Percentiles rank a stretch among this genome's conserved stretches.
Evolutionary conservation across 345 rosid genomes (phyloP).

Genomic region (Anastatica hierochuntica): DNA sequence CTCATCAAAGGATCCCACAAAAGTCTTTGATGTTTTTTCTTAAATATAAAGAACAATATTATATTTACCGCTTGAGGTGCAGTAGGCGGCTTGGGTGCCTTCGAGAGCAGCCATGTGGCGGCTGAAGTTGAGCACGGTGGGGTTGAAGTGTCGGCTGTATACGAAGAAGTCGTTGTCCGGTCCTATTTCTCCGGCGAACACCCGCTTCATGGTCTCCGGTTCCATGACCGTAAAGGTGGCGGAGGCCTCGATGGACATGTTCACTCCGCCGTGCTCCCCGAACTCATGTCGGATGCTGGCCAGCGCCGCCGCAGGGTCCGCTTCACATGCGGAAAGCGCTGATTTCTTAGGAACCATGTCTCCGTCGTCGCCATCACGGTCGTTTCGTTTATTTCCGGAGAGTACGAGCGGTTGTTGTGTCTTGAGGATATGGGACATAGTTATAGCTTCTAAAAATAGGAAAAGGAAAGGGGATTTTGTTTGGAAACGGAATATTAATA

Average conservation of each 20-base stretch:
- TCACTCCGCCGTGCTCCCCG: slow-evolving; percentile 97
- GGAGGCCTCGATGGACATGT: slow-evolving; percentile 99
- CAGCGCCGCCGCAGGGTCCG: slow-evolving; percentile 71
- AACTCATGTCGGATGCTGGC: slow-evolving; percentile 79
- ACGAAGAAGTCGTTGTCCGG: slow-evolving; percentile 91
- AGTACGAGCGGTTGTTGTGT: slow-evolving; percentile 22
- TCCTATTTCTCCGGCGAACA: slow-evolving; percentile 94
- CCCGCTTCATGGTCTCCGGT: slow-evolving; percentile 82
- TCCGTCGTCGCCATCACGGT: slow-evolving; percentile 33
- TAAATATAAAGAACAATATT: not conserved
- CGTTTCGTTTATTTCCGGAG: slow-evolving; percentile 46
- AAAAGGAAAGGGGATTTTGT: no score
- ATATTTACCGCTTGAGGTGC: slow-evolving; percentile 82
- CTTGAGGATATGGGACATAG: slow-evolving; percentile 37
- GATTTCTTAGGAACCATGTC: slow-evolving; percentile 43
- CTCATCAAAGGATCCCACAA: not conserved
- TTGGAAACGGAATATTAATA: not conserved
- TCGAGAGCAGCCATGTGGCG: slow-evolving; percentile 98
- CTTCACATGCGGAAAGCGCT: slow-evolving; percentile 25
- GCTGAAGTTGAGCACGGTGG: slow-evolving; percentile 83
- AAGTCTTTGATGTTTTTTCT: not conserved
- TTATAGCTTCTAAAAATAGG: no score
- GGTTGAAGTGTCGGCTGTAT: slow-evolving; percentile 97
- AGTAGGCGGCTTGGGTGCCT: slow-evolving; percentile 95
- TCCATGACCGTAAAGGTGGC: slow-evolving; percentile 99